Evolutionary conservation across 2,329 filamentous ascomycete genomes (phyloP).

Genomic region (Fusarium transvaalense): DNA sequence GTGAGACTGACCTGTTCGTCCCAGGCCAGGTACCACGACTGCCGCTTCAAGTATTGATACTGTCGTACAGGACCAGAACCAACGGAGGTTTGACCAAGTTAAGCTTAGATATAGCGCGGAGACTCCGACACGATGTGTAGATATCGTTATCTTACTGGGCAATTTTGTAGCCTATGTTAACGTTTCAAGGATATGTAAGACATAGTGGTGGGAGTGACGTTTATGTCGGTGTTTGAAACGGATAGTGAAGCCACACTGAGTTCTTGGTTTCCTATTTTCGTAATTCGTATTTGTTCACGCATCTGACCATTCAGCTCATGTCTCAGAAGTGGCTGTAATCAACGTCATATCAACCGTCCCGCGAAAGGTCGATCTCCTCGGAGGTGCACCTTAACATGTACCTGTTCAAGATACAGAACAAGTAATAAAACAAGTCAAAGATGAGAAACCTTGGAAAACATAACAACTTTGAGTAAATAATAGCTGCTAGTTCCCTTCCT

Average conservation of each 20-base stretch:
- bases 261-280: constrained; percentile 8
- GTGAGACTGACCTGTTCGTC: not conserved
- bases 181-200: not conserved
- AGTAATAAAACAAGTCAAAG: not conserved
- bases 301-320: not conserved
- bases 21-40: not conserved
- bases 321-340: not conserved
- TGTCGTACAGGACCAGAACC: not conserved
- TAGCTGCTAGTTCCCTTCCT: not conserved
- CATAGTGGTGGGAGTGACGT: constrained; percentile 13
- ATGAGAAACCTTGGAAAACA: not conserved
- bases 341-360: not conserved
- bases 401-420: not conserved
- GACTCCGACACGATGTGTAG: not conserved
- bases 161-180: not conserved
- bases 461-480: not conserved
- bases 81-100: constrained; percentile 18
- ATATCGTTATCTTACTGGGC: not conserved
- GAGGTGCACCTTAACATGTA: not conserved
- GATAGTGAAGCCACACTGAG: not conserved
- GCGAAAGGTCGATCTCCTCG: not conserved
- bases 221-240: not conserved
- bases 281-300: constrained; percentile 7
- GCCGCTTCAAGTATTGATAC: not conserved
- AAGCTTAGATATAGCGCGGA: constrained; percentile 32